phyloP scores from a whole-genome alignment of 2,329 filamentous ascomycete species.

The Aquanectria penicillioides region DNA sequence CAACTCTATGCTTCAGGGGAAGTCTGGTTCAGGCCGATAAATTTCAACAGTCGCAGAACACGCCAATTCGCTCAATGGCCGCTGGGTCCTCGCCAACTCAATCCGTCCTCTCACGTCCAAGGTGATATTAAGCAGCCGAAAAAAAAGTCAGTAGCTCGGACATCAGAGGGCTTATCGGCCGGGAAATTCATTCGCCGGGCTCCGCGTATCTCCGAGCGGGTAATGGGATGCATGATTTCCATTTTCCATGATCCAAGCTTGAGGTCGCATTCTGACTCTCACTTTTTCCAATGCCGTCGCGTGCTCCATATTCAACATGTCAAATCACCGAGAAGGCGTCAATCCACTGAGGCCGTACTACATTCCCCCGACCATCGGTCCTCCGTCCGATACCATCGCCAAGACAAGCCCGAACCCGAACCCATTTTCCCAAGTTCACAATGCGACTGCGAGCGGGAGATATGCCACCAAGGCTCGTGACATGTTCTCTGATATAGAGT shows the following conservation, averaged over 20 bases:
- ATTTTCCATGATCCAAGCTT: slow-evolving; percentile 42
- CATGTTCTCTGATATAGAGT: slow-evolving; percentile 90
- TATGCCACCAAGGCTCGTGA: slow-evolving; percentile 75
- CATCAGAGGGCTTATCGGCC: slow-evolving; percentile 43
- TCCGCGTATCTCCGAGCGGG: slow-evolving; percentile 41
- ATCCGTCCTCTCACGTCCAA: slow-evolving; percentile 45
- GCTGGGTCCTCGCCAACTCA: slow-evolving; percentile 34
- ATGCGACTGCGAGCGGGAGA: slow-evolving; percentile 50
- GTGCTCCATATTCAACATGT: slow-evolving; percentile 50
- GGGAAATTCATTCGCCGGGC: slow-evolving; percentile 49
- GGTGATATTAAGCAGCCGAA: slow-evolving; percentile 44
- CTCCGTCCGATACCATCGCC: slow-evolving; percentile 48
- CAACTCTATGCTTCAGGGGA: neutral
- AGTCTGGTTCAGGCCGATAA: slow-evolving; percentile 20
- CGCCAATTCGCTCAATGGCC: slow-evolving; percentile 43
- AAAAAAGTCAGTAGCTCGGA: slow-evolving; percentile 42
- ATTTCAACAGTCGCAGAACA: slow-evolving; percentile 24
- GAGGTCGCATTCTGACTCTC: slow-evolving; percentile 30
- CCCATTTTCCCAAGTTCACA: slow-evolving; percentile 55
- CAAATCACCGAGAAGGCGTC: slow-evolving; percentile 56
- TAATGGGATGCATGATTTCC: slow-evolving; percentile 42
- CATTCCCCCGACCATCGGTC: slow-evolving; percentile 67
- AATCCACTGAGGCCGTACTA: slow-evolving; percentile 79
- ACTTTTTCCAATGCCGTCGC: slow-evolving; percentile 39
- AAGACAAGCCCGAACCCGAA: slow-evolving; percentile 53